Conservation (phyloP, 805 yeast genomes). For the Peterozyma toletana region DNA sequence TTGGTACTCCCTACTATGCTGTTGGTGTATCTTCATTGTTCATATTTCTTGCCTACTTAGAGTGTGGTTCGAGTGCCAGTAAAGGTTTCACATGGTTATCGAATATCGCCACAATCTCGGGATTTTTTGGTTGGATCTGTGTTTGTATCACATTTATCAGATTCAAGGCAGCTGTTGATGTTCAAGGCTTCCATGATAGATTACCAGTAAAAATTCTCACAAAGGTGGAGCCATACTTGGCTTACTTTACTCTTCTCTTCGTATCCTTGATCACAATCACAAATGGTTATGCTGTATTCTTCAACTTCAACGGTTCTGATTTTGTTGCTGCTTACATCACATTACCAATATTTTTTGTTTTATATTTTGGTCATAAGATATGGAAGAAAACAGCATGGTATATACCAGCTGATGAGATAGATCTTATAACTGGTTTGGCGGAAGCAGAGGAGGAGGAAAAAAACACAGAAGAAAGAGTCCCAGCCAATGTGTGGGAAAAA, state of each 20-base stretch:
- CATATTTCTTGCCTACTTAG: constrained; percentile 44
- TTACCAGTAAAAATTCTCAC: constrained; percentile 43
- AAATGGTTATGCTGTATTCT: constrained; percentile 68
- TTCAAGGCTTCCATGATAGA: constrained; percentile 45
- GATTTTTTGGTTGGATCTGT: constrained; percentile 58
- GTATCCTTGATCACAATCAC: constrained; percentile 51
- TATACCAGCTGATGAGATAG: constrained; percentile 50
- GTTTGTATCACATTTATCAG: constrained; percentile 47
- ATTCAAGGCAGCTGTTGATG: constrained; percentile 56
- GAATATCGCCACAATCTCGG: constrained; percentile 59
- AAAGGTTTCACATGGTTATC: constrained; percentile 58
- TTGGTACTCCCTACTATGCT: constrained; percentile 50
- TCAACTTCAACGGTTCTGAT: constrained; percentile 45
- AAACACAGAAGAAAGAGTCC: constrained; percentile 26
- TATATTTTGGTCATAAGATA: constrained; percentile 53
- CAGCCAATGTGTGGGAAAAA: constrained; percentile 32
- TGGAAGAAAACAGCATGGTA: constrained; percentile 38
- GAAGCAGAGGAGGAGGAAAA: constrained; percentile 50
- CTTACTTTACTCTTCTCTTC: constrained; percentile 44
- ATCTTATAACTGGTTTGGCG: constrained; percentile 52
- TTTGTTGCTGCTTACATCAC: constrained; percentile 72
- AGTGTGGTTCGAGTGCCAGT: constrained; percentile 44
- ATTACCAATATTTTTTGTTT: constrained; percentile 42
- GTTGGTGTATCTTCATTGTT: constrained; percentile 32
- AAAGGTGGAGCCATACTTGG: constrained; percentile 47